Evolutionary conservation across 495 filamentous ascomycete species (phyloP).

Genomic region (Aspergillus cavernicola): DNA sequence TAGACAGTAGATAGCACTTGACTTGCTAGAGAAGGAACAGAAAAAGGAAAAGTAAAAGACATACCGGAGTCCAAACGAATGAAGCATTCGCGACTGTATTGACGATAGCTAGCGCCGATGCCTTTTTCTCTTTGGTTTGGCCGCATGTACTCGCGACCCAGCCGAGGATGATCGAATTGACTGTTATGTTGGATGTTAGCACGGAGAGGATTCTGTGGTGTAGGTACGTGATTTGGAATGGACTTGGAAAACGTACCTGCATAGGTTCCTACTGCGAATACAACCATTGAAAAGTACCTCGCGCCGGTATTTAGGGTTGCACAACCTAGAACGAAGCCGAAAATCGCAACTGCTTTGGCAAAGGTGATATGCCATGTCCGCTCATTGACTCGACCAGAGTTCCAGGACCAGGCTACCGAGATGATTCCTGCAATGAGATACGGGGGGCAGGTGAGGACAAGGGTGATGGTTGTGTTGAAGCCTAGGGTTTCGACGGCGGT

Average conservation of each 20-base stretch:
- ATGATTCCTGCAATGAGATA: slow-evolving; percentile 45
- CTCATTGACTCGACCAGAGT: slow-evolving; percentile 22
- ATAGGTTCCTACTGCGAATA: slow-evolving; percentile 22
- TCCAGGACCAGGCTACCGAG: slow-evolving; percentile 40
- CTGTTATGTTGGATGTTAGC: background rate
- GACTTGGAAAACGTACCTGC: slow-evolving; percentile 10
- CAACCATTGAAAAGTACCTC: slow-evolving; percentile 20
- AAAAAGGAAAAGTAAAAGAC: background rate
- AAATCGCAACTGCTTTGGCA: slow-evolving; percentile 33
- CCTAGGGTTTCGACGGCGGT: slow-evolving; percentile 52
- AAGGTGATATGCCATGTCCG: slow-evolving; percentile 44
- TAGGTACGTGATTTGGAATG: too few relatives aligned
- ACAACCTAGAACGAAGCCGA: slow-evolving; percentile 43
- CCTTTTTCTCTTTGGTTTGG: slow-evolving; percentile 36
- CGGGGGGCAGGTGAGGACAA: slow-evolving; percentile 52
- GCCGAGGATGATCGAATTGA: slow-evolving; percentile 22
- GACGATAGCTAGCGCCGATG: slow-evolving; percentile 49
- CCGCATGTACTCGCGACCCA: slow-evolving; percentile 24
- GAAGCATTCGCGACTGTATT: slow-evolving; percentile 53
- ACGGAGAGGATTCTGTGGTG: too few relatives aligned
- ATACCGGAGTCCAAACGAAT: slow-evolving; percentile 49
- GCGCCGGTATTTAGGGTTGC: slow-evolving; percentile 19
- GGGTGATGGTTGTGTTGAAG: slow-evolving; percentile 47
- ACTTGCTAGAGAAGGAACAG: background rate
- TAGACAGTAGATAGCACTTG: background rate